Base-by-base conservation (phyloP, 2,329 filamentous ascomycete species). In the Pseudogymnoascus sp. region DNA sequence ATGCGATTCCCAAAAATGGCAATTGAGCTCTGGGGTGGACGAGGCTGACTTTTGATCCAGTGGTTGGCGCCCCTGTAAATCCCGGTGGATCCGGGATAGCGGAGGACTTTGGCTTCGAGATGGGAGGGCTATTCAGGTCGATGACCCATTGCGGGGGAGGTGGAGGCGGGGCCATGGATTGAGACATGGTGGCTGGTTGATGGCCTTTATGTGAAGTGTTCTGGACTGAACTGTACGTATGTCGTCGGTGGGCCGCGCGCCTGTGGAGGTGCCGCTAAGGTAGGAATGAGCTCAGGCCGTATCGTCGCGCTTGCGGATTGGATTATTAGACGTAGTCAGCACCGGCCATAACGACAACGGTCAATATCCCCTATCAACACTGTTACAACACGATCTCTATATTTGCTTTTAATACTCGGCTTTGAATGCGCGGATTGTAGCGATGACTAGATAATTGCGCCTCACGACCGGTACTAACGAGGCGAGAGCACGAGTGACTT, bases 31-130 rank as follows among this genome's bases (percentile, higher is more conserved):
- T 60, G 35, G 60, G 38, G 62, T 62, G 33, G 4, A 42, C 62
- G 46, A 26, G 61, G 67, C 70, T 67, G 77, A 84, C 86, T 82
- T 88, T 88, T 73, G 83, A 83, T 70, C 79, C 76, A 60, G 5
- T 31, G 59, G 77, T 72, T 26, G 73, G 65, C 65, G 77, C 73
- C 71, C 75, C 77, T 31, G 86, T 86, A 79, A 88, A 97, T 73
- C 95, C 93, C 62, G 91, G 90, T 60, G 95, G 95, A 75, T 99
- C 93, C 64, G 88, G 82, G 68, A 97, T 86, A 73, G 82, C 83
- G 60, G 76, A 73, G 65, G 83, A 81, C 77, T 91, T 91, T 61
- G 86, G 76, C 74, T 85, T 89, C 60, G 84, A 73, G 23, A 83
- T 74, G 23, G 91, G 86, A 33, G 90, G 84, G 50, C 84, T 84